A percentile compares a stretch with the other conserved stretches of the same genome.
phyloP scores from a whole-genome alignment of 495 filamentous ascomycete genomes.

The Endocarpon pusillum region DNA sequence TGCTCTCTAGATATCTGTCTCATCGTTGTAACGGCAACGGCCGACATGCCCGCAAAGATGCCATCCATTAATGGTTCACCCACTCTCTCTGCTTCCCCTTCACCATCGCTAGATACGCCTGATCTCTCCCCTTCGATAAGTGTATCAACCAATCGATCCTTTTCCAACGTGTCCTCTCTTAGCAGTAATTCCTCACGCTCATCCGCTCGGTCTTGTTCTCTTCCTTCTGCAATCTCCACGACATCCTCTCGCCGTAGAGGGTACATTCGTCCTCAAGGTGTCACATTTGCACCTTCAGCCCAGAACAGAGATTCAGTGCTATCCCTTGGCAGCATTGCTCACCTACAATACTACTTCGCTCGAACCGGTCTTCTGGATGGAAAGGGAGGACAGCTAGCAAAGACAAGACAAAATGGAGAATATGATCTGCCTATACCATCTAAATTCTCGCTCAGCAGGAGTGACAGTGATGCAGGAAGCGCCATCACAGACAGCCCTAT shows the following conservation, averaged over 20 bases:
- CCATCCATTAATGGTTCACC: too few species aligned
- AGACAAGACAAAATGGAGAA: conserved; percentile 42
- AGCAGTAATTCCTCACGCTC: conserved; percentile 45
- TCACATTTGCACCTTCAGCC: conserved; percentile 80
- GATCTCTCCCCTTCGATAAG: too few species aligned
- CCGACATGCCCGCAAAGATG: too few species aligned
- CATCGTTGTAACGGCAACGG: too few species aligned
- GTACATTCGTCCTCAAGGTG: conserved; percentile 81
- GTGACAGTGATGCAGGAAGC: conserved; percentile 2
- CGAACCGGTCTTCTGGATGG: conserved; percentile 85
- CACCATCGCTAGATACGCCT: too few species aligned
- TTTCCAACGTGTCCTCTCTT: conserved; percentile 58
- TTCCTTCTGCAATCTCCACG: conserved; percentile 29
- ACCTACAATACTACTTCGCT: conserved; percentile 96
- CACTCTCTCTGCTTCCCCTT: too few species aligned
- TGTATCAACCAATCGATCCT: too few species aligned
- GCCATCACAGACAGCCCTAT: not conserved
- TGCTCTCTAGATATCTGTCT: too few species aligned
- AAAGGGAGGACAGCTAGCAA: conserved; percentile 70
- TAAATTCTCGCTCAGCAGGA: conserved; percentile 2
- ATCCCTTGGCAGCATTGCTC: conserved; percentile 88
- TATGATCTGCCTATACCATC: conserved; percentile 13
- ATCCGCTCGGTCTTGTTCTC: conserved; percentile 7
- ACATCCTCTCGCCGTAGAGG: conserved; percentile 49
- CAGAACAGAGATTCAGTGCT: conserved; percentile 81